phyloP scores from a whole-genome alignment of 768 basidiomycete species.

The Rickenella mellea region DNA sequence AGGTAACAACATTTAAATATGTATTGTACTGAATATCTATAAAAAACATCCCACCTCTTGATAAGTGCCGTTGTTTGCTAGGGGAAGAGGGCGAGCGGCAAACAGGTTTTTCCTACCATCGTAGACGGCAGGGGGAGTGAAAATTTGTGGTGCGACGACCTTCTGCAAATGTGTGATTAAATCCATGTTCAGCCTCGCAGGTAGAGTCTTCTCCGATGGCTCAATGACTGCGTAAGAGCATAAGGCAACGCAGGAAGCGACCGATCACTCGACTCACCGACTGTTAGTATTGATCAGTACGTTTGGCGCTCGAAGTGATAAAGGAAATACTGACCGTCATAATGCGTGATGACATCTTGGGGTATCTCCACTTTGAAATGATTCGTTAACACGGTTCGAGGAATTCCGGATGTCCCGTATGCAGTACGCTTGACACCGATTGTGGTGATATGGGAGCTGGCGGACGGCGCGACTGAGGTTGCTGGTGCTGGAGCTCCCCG shows the following conservation, averaged over 20 bases:
- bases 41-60: conserved; percentile 35
- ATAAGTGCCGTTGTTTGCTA: conserved; percentile 31
- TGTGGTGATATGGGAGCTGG: conserved; percentile 32
- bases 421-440: conserved; percentile 63
- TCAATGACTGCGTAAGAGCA: conserved; percentile 37
- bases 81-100: conserved; percentile 47
- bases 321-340: conserved; percentile 50
- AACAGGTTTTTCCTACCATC: conserved; percentile 78
- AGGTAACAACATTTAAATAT: neutral
- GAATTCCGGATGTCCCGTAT: conserved; percentile 48
- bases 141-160: conserved; percentile 47
- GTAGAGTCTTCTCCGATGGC: conserved; percentile 60
- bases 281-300: conserved; percentile 15
- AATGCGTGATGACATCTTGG: conserved; percentile 59
- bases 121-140: conserved; percentile 66
- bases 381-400: conserved; percentile 39
- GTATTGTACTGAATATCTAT: neutral
- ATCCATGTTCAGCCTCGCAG: conserved; percentile 60
- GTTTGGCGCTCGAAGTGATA: conserved; percentile 1
- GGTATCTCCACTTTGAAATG: conserved; percentile 58
- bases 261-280: conserved; percentile 25
- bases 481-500: conserved; percentile 16
- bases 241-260: neutral
- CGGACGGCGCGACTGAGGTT: conserved; percentile 18
- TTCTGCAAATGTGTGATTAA: conserved; percentile 57